These are phyloP conservation scores for Datisca glomerata DNA, from an alignment of 306 rosid genomes.

Conservation along the genomic window DNA sequence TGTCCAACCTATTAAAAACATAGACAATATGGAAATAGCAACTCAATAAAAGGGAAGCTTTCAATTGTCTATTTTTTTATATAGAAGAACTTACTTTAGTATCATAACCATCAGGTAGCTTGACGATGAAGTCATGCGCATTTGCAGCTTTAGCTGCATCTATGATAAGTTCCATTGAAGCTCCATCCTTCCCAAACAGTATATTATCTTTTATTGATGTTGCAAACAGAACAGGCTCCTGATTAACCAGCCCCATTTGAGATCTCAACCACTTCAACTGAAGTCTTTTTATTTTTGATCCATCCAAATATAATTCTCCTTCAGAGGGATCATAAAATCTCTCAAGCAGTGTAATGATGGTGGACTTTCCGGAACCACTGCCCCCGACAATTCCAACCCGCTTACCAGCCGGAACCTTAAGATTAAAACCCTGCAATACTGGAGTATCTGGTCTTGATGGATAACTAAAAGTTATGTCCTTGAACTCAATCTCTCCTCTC, in stretches of 20 bases:
- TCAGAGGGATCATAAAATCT: conserved; percentile 80
- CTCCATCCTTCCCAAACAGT: conserved; percentile 80
- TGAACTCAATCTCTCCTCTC: conserved; percentile 64
- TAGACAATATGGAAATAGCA: conserved; percentile 2
- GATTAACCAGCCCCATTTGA: conserved; percentile 72
- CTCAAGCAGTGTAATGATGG: conserved; percentile 65
- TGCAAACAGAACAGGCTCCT: conserved; percentile 91
- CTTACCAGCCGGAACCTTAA: conserved; percentile 62
- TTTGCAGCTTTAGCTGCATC: conserved; percentile 76
- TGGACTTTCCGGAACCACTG: conserved; percentile 91
- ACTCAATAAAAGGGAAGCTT: not conserved
- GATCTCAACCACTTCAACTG: conserved; percentile 86
- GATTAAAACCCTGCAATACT: conserved; percentile 54
- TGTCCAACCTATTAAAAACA: conserved; percentile 58
- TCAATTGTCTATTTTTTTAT: not conserved
- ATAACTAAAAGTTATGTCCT: conserved; percentile 45
- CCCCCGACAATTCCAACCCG: conserved; percentile 75
- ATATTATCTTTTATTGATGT: conserved; percentile 75
- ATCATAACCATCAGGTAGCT: conserved; percentile 74
- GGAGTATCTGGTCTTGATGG: conserved; percentile 65
- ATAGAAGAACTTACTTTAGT: conserved; percentile 54
- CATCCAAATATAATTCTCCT: conserved; percentile 75
- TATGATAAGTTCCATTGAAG: conserved; percentile 62
- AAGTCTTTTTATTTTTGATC: conserved; percentile 52
- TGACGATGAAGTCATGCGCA: conserved; percentile 76